Percentiles rank a stretch among this genome's conserved stretches.
phyloP scores from a whole-genome alignment of 176 grass and related monocot species.

The Musa itinerans region DNA sequence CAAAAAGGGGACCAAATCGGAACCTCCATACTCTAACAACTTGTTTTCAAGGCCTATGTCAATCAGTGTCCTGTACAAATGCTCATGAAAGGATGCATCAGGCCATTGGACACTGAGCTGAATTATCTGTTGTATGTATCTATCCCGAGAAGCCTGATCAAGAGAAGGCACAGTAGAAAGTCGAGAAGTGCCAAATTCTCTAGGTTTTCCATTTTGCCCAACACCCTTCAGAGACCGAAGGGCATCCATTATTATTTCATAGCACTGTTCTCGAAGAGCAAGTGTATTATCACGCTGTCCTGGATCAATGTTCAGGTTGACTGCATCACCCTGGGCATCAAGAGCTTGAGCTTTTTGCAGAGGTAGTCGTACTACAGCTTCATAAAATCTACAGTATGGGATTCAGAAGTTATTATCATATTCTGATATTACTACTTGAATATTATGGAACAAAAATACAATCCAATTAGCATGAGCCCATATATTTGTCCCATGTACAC shows the following conservation, averaged over 20 bases:
- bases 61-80: slow-evolving; percentile 79
- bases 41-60: slow-evolving; percentile 85
- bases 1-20: slow-evolving; percentile 87
- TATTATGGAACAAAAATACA: background rate
- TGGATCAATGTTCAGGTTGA: slow-evolving; percentile 50
- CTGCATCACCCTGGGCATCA: slow-evolving; percentile 42
- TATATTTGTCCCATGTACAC: background rate
- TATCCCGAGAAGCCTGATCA: slow-evolving; percentile 73
- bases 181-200: slow-evolving; percentile 22
- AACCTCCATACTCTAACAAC: slow-evolving; percentile 87
- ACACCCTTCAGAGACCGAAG: slow-evolving; percentile 53
- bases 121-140: slow-evolving; percentile 77
- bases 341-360: slow-evolving; percentile 87
- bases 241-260: slow-evolving; percentile 80
- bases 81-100: slow-evolving; percentile 71
- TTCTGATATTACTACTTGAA: background rate
- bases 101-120: slow-evolving; percentile 80
- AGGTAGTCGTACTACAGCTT: slow-evolving; percentile 80
- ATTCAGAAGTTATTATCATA: slow-evolving; percentile 18
- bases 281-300: slow-evolving; percentile 35
- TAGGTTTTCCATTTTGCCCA: slow-evolving; percentile 35
- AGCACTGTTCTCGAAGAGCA: slow-evolving; percentile 66
- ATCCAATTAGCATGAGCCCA: background rate
- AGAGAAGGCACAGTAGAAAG: slow-evolving; percentile 31
- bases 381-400: slow-evolving; percentile 53